Conservation (phyloP, 345 rosid species). For the Balakata baccata region DNA sequence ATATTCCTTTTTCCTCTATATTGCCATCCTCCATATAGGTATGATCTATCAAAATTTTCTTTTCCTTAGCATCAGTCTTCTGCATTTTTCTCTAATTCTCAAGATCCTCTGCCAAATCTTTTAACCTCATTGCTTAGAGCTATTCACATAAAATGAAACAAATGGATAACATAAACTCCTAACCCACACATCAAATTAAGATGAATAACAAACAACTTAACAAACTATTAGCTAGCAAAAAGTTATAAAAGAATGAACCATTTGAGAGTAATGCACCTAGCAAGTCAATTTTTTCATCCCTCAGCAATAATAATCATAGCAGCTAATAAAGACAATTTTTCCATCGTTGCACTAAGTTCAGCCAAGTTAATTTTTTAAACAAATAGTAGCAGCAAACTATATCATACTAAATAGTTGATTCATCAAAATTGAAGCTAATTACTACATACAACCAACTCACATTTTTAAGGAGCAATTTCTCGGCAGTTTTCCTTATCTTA, state of each 20-base stretch:
- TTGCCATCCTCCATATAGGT: slow-evolving; percentile 11
- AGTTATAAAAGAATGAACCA: neutral
- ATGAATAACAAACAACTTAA: neutral
- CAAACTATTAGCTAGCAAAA: neutral
- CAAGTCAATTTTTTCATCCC: neutral
- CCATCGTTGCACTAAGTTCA: neutral
- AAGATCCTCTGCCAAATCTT: slow-evolving; percentile 72
- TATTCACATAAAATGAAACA: slow-evolving; percentile 25
- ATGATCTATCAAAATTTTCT: slow-evolving; percentile 34
- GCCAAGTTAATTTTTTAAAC: neutral
- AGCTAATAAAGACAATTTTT: neutral
- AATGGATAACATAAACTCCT: neutral
- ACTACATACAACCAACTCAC: slow-evolving; percentile 26
- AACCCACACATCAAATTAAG: neutral
- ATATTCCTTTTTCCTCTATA: slow-evolving; percentile 14
- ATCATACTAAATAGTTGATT: neutral
- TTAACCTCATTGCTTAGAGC: slow-evolving; percentile 71
- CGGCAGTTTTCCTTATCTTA: slow-evolving; percentile 86
- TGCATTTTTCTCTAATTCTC: slow-evolving; percentile 56
- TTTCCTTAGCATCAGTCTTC: slow-evolving; percentile 42
- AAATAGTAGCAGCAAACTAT: neutral
- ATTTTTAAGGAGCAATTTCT: slow-evolving; percentile 83
- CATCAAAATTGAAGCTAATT: neutral
- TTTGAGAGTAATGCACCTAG: neutral
- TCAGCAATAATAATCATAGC: neutral